phyloP scores from a whole-genome alignment of 768 basidiomycete genomes.

The Phanerochaete sordida region DNA sequence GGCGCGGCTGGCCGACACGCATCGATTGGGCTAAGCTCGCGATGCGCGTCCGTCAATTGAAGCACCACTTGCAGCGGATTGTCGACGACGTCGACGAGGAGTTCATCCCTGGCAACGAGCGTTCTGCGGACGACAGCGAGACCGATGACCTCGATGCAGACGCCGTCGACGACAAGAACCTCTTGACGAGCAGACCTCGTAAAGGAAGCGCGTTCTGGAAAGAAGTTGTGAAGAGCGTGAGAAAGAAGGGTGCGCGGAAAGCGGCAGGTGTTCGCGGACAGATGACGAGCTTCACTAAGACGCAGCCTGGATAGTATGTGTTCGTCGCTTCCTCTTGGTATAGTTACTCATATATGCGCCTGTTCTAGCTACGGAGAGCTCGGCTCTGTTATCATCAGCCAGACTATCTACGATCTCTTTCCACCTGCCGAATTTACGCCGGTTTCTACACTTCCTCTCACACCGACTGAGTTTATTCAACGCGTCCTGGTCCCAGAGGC shows the following conservation, averaged over 20 bases:
- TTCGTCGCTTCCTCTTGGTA: neutral
- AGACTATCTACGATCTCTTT: constrained; percentile 72
- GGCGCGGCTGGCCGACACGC: constrained; percentile 70
- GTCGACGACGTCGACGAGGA: constrained; percentile 43
- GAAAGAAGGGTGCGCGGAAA: constrained; percentile 60
- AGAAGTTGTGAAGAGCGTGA: constrained; percentile 60
- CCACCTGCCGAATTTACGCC: constrained; percentile 58
- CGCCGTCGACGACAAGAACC: constrained; percentile 13
- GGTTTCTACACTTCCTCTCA: constrained; percentile 57
- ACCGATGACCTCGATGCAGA: constrained; percentile 17
- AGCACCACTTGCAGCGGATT: constrained; percentile 41
- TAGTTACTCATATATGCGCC: neutral
- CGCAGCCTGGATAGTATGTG: constrained; percentile 88
- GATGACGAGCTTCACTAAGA: constrained; percentile 75
- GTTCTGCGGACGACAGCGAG: constrained; percentile 19
- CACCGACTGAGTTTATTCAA: constrained; percentile 72
- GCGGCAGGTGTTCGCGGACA: constrained; percentile 70
- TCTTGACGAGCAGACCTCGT: constrained; percentile 24
- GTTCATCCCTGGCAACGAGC: constrained; percentile 16
- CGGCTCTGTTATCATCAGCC: constrained; percentile 77
- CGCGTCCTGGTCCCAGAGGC: constrained; percentile 90
- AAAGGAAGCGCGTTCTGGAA: constrained; percentile 63
- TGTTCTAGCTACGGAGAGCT: constrained; percentile 75
- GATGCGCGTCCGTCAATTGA: constrained; percentile 51
- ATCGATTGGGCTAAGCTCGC: constrained; percentile 63